Evolutionary conservation across 2,329 filamentous ascomycete species (phyloP), one percentile per base, ranked within the genome.

Genomic region (Ceratocystiopsis sp.): DNA sequence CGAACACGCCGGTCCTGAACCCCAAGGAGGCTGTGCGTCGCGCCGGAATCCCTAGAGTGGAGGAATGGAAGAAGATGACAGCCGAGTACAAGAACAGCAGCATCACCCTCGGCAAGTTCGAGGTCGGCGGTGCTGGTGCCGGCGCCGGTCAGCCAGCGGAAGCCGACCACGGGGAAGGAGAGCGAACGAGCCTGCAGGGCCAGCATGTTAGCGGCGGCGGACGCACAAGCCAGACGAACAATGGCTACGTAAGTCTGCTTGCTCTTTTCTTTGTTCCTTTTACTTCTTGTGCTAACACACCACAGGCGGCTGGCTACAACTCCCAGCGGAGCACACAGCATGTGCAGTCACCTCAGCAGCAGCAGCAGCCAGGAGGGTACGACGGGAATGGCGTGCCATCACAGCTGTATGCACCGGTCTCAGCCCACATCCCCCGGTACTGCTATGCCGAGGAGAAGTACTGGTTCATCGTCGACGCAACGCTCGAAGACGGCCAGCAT

Each of bases 21-120:
- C 77, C 89, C 0, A 69, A 83, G 21, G 87, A 87, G 29, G 89
- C 91, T 1, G 84, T 98, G 44, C 75, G 77, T 53, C 78, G 80
- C 52, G 91, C 91, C 2, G 87, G 89, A 17, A 87, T 98, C 9
- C 91, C 91, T 13, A 81, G 80, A 54, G 91, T 98, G 4, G 91
- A 98, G 57, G 91, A 98, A 55, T 98, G 91, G 91, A 98, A 98
- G 68, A 93, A 93, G 64, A 95, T 95, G 85, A 87, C 91, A 0
- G 89, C 89, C 44, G 89, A 95, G 50, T 98, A 98, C 64, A 98
- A 98, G 68, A 95, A 96, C 59, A 94, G 87, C 59, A 96, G 91
- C 62, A 96, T 98, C 57, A 89, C 87, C 0, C 67, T 98, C 37
- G 91, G 91, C 51, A 93, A 89, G 61, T 89, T 93, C 52, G 84